Conservation (phyloP, 73 alveolate species). For the Paraurostyla sp. region DNA sequence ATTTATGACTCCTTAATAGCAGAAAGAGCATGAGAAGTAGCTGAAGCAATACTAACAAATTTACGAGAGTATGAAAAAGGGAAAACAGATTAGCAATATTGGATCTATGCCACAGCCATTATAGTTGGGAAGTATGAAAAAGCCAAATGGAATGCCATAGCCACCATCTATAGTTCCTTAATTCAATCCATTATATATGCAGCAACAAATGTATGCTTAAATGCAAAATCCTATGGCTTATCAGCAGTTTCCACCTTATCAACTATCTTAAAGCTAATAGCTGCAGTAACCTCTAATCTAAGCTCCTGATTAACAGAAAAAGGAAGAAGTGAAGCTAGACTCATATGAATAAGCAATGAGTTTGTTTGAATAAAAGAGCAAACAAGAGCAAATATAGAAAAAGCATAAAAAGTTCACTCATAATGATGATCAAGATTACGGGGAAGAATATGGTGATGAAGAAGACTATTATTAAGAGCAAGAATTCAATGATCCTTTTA, state of each 20-base stretch:
- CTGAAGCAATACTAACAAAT: neutral
- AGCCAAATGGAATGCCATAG: too few species aligned
- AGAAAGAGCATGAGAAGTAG: neutral
- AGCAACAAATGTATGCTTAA: too few species aligned
- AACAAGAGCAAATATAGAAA: neutral
- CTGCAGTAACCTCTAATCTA: neutral
- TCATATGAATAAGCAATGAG: conserved; percentile 63
- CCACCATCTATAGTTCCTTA: too few species aligned
- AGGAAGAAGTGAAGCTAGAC: conserved; percentile 23
- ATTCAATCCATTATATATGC: too few species aligned
- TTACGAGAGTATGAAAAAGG: conserved; percentile 3
- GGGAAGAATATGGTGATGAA: conserved; percentile 45
- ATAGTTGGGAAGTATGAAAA: too few species aligned
- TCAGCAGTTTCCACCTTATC: too few species aligned
- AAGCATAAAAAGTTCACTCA: neutral
- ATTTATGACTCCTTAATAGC: neutral
- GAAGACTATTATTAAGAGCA: conserved; percentile 36
- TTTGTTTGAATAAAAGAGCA: conserved; percentile 12
- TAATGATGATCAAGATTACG: neutral
- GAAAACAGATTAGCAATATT: neutral
- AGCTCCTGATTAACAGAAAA: neutral
- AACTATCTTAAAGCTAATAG: too few species aligned
- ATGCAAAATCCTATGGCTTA: too few species aligned
- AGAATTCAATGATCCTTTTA: neutral
- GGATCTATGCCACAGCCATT: neutral